A percentile compares a stretch with the other conserved stretches of the same genome.
Conservation (phyloP, 2,329 filamentous ascomycete species). For the Blastomyces parvus region DNA sequence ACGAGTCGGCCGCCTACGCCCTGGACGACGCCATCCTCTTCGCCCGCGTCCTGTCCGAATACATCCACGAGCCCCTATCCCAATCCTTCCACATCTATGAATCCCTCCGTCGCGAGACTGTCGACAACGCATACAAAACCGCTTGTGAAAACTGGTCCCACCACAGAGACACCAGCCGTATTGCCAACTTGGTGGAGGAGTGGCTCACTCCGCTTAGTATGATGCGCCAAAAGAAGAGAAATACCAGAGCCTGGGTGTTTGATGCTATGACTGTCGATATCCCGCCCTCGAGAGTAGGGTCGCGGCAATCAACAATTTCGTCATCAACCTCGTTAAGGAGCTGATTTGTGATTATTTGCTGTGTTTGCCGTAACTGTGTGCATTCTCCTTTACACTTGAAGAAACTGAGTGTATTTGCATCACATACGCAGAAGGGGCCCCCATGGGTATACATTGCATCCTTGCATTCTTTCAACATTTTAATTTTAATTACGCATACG, state of each 20-base stretch:
- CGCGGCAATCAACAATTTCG: background rate
- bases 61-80: conserved; percentile 25
- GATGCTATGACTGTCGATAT: conserved; percentile 29
- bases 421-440: too few relatives aligned
- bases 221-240: conserved; percentile 21
- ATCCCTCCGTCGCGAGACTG: conserved; percentile 27
- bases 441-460: too few relatives aligned
- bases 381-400: too few relatives aligned
- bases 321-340: background rate
- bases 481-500: too few relatives aligned
- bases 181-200: conserved; percentile 31
- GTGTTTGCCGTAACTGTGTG: too few relatives aligned
- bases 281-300: conserved; percentile 14
- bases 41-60: conserved; percentile 30
- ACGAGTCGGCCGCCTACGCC: conserved; percentile 38
- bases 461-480: too few relatives aligned
- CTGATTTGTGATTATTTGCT: background rate
- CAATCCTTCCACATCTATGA: conserved; percentile 33
- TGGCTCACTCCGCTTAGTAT: conserved; percentile 31
- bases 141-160: conserved; percentile 33
- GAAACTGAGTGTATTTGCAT: too few relatives aligned
- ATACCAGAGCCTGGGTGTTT: conserved; percentile 28
- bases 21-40: conserved; percentile 39
- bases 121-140: conserved; percentile 33
- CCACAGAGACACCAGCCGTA: conserved; percentile 29